These are phyloP conservation scores for Fremontodendron californicum DNA, from an alignment of 345 rosid species.

Conservation along the genomic window DNA sequence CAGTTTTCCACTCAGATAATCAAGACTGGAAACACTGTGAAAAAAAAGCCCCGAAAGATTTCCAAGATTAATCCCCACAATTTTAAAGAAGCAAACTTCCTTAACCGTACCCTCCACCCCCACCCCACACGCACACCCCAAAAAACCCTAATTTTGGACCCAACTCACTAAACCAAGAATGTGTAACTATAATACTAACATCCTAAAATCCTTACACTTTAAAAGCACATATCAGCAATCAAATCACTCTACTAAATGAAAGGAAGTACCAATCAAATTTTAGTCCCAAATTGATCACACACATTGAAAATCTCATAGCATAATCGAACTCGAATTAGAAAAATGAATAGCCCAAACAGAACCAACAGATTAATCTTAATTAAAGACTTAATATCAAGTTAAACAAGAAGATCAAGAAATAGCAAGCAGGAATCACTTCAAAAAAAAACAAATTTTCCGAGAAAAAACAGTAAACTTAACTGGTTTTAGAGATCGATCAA, in stretches of 20 bases:
- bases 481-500: constrained; percentile 30
- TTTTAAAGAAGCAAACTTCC: neutral
- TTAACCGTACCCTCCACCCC: neutral
- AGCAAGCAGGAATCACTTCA: neutral
- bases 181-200: neutral
- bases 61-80: neutral
- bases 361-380: constrained; percentile 17
- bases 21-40: neutral
- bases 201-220: constrained; percentile 1
- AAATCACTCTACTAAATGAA: neutral
- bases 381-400: constrained; percentile 5
- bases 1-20: constrained; percentile 6
- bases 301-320: constrained; percentile 12
- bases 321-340: constrained; percentile 21
- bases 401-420: constrained; percentile 26
- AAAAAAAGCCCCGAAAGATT: neutral
- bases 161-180: neutral
- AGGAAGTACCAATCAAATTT: constrained; percentile 5
- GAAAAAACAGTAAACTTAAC: constrained; percentile 8
- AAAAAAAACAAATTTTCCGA: neutral
- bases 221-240: neutral
- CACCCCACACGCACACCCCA: neutral
- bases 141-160: constrained; percentile 24
- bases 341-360: neutral
- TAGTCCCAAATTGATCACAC: constrained; percentile 16